Conservation (phyloP, 441 rosid genomes). For the Eruca vesicaria region DNA sequence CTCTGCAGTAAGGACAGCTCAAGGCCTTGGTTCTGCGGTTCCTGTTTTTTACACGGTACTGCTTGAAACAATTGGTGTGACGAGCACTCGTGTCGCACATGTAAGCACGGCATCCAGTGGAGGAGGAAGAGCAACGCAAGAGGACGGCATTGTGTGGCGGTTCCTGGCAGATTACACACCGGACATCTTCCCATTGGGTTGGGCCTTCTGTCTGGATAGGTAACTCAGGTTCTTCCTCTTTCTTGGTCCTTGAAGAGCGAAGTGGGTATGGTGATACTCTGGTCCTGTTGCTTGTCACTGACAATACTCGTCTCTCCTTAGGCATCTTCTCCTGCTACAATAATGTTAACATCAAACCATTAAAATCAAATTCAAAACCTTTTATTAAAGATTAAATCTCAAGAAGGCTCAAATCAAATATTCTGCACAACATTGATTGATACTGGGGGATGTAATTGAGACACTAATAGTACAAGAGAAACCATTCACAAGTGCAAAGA, state of each 20-base stretch:
- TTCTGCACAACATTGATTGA: not conserved
- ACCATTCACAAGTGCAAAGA: not conserved
- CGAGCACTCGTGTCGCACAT: slow-evolving; percentile 27
- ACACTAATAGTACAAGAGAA: not conserved
- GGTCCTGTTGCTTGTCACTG: slow-evolving; percentile 12
- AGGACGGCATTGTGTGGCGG: slow-evolving; percentile 28
- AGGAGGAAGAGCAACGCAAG: slow-evolving; percentile 3
- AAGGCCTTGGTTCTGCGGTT: slow-evolving; percentile 12
- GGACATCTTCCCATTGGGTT: slow-evolving; percentile 39
- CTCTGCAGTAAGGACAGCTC: slow-evolving; percentile 30
- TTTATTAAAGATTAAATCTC: not conserved
- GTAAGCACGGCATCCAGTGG: slow-evolving; percentile 24
- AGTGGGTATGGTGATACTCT: slow-evolving; percentile 48
- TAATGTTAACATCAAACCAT: not conserved
- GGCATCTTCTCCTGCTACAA: slow-evolving; percentile 1
- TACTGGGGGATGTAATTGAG: not conserved
- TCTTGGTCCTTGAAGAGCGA: slow-evolving; percentile 17
- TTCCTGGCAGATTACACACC: slow-evolving; percentile 25
- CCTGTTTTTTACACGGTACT: slow-evolving; percentile 25
- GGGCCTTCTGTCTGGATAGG: slow-evolving; percentile 14
- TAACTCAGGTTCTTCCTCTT: slow-evolving; percentile 3
- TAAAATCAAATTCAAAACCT: not conserved
- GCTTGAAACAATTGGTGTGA: slow-evolving; percentile 37
- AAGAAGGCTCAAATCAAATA: not conserved
- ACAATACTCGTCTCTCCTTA: not conserved